Percentiles rank a stretch among this genome's conserved stretches.
These are phyloP conservation scores for Fabrea salina DNA, from an alignment of 169 alveolate species.

Conservation along the genomic window DNA sequence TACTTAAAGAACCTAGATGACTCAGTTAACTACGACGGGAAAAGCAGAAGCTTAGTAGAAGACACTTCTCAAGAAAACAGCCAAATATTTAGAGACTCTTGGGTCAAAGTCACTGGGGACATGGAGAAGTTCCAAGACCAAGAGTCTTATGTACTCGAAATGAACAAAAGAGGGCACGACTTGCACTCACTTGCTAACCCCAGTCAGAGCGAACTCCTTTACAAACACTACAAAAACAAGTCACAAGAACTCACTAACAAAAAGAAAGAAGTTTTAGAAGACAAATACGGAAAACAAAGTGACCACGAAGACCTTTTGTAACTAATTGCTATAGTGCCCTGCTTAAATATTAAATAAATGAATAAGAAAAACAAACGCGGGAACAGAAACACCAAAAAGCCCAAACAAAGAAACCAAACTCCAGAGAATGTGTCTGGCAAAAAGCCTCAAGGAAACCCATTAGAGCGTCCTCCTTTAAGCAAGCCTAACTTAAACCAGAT, in stretches of 20 bases:
- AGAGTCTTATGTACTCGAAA: not conserved
- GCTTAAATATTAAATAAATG: too few species aligned
- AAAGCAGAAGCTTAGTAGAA: conserved; percentile 94
- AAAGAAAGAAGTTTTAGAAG: not conserved
- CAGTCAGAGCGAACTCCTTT: conserved; percentile 1
- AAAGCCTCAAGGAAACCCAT: too few species aligned
- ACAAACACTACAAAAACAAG: not conserved
- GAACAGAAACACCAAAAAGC: too few species aligned
- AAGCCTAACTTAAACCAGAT: too few species aligned
- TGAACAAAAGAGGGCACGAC: conserved; percentile 25
- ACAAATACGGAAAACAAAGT: conserved; percentile 19
- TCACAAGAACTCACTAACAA: not conserved
- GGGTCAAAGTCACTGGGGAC: conserved; percentile 12
- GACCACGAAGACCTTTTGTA: not conserved
- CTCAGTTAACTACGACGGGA: conserved; percentile 91
- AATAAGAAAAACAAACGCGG: too few species aligned
- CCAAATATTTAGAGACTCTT: conserved; percentile 24
- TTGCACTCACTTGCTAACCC: not conserved
- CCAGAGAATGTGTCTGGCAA: too few species aligned
- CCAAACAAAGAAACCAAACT: too few species aligned
- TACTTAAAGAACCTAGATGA: conserved; percentile 93
- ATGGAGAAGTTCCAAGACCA: conserved; percentile 10
- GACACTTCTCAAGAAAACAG: not conserved
- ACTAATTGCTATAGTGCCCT: too few species aligned
- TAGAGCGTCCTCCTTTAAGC: too few species aligned